Evolutionary conservation across 2,329 filamentous ascomycete species (phyloP), one percentile per base, ranked within the genome.

Genomic region (Epichloe sylvatica): DNA sequence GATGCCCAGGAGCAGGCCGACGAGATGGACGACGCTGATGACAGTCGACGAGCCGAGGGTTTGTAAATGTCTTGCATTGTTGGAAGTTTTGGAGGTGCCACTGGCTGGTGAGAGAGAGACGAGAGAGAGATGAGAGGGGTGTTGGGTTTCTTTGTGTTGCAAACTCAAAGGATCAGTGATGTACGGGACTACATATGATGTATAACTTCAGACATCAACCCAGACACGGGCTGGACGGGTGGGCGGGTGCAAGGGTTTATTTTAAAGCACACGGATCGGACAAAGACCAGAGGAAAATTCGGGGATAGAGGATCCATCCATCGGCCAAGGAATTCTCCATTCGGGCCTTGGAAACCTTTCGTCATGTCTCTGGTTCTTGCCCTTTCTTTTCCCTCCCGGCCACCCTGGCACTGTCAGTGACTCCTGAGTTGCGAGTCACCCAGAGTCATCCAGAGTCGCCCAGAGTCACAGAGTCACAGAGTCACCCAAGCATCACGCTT

Each of bases 21-120:
- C 17, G 47, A 30, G 23, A n/a, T 17, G 30, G 50, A 53, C 11
- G 45, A 49, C 13, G 50, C 19, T 6, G 46, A 49, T 5, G 51
- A 53, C 13, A 25, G 46, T 9, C 33, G 40, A 23, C 47, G 45
- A 35, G 36, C 46, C 11, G 39, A 34, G 36, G 19, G 4, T 34
- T 34, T 40, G 23, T 41, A 36, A 12, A 38, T 40, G 5, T 42
- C 19, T 21, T 37, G 46, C 37, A 47, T 21, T 15, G 13, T 13
- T 30, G 17, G 17, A 33, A 2, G n/a, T 21, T 35, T 6, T 46
- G 15, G 45, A 23, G 25, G 15, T 34, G 23, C 9, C 30, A 30
- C 9, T 30, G 25, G 25, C 8, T 25, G 23, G 23, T 25, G 23
- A 25, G 23, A 25, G 25, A 30, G 17, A 44, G 17, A 23, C 19